These are phyloP conservation scores for Novymonas esmeraldas DNA, from an alignment of 208 protist species.

Conservation along the genomic window DNA sequence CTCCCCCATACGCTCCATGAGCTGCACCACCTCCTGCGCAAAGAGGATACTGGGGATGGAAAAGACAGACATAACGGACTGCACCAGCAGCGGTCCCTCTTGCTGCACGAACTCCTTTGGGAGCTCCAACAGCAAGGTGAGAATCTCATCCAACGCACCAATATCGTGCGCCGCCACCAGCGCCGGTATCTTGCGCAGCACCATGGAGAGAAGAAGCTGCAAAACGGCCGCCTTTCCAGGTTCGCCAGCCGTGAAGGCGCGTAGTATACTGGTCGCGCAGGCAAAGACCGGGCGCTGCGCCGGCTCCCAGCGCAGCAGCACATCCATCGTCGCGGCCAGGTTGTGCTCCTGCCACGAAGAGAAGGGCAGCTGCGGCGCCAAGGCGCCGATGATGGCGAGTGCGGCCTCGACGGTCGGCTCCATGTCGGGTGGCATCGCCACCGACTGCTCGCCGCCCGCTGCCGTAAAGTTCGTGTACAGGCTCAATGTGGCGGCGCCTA, in stretches of 20 bases:
- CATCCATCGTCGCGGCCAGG: constrained; percentile 51
- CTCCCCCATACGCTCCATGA: constrained; percentile 47
- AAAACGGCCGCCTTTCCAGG: constrained; percentile 25
- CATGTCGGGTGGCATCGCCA: constrained; percentile 23
- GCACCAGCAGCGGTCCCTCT: constrained; percentile 25
- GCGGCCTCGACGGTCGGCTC: constrained; percentile 41
- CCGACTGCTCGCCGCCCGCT: constrained; percentile 39
- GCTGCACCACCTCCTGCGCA: constrained; percentile 46
- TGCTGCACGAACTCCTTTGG: constrained; percentile 48
- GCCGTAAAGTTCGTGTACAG: constrained; percentile 67
- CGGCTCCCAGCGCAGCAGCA: constrained; percentile 62
- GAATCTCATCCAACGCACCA: constrained; percentile 43
- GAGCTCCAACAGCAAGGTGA: constrained; percentile 45
- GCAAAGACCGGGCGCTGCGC: constrained; percentile 42
- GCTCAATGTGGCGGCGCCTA: constrained; percentile 42
- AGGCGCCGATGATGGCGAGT: constrained; percentile 32
- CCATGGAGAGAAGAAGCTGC: constrained; percentile 31
- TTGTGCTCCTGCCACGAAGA: constrained; percentile 54
- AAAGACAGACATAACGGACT: constrained; percentile 45
- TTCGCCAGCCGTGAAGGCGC: constrained; percentile 28
- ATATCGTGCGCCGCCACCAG: constrained; percentile 35
- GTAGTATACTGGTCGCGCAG: constrained; percentile 40
- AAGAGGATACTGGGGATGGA: constrained; percentile 71
- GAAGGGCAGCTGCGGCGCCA: constrained; percentile 42
- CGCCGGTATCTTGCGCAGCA: constrained; percentile 25